Evolutionary conservation across 768 basidiomycete species (phyloP).

Genomic region (Lactarius trivialis): DNA sequence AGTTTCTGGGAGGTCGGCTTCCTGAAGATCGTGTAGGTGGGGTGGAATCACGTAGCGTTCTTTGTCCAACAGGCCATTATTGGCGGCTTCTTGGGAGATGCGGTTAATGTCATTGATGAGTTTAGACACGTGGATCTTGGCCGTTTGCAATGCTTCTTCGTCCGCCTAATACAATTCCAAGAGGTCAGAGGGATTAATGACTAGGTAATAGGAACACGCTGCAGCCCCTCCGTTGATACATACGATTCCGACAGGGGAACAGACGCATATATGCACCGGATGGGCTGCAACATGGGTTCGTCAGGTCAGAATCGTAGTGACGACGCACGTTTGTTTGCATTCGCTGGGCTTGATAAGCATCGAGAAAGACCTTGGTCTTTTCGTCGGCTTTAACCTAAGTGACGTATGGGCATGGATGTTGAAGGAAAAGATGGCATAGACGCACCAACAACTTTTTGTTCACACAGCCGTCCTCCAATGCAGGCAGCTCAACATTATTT

Average conservation of each 20-base stretch:
- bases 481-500: constrained; percentile 57
- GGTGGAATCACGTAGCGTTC: constrained; percentile 89
- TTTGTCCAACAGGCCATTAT: constrained; percentile 67
- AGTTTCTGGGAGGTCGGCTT: constrained; percentile 94
- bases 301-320: constrained; percentile 5
- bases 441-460: constrained; percentile 67
- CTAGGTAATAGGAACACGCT: neutral
- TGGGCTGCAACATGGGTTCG: constrained; percentile 11
- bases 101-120: constrained; percentile 68
- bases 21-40: constrained; percentile 94
- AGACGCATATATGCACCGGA: neutral
- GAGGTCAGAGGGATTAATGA: constrained; percentile 8
- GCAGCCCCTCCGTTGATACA: constrained; percentile 5
- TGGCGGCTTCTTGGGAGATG: constrained; percentile 66
- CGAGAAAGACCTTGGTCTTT: constrained; percentile 83
- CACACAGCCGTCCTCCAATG: constrained; percentile 51
- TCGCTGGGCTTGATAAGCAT: constrained; percentile 74
- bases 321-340: constrained; percentile 74
- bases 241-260: neutral
- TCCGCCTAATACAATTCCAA: constrained; percentile 47
- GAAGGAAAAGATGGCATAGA: constrained; percentile 23
- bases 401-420: constrained; percentile 32
- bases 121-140: constrained; percentile 57
- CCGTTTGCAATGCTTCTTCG: constrained; percentile 54
- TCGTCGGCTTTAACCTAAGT: constrained; percentile 92